Percentiles rank a stretch among this genome's conserved stretches.
Evolutionary conservation across 2,329 filamentous ascomycete species (phyloP).

Genomic region (Penicillium italicum): DNA sequence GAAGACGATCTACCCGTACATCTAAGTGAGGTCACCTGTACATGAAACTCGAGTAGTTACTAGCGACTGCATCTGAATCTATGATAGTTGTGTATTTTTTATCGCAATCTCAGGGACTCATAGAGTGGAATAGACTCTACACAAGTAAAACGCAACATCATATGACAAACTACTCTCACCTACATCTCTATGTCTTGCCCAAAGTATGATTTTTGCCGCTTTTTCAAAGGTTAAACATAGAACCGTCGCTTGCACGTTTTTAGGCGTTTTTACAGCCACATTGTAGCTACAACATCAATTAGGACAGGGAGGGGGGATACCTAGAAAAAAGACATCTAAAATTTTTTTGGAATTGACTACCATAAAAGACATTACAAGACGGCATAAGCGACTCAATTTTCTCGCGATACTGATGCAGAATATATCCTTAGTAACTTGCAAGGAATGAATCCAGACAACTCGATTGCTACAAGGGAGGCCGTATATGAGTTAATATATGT

Average conservation of each 20-base stretch:
- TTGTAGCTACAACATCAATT: too few species aligned
- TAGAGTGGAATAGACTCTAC: background rate
- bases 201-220: too few species aligned
- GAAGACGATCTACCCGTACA: conserved; percentile 32
- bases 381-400: too few species aligned
- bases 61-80: background rate
- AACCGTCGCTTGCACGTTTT: too few species aligned
- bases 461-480: background rate
- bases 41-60: background rate
- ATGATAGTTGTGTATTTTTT: background rate
- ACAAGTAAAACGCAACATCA: background rate
- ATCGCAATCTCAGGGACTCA: background rate
- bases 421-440: background rate
- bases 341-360: too few species aligned
- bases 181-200: too few species aligned
- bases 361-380: too few species aligned
- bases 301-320: too few species aligned
- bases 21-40: background rate
- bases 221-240: too few species aligned
- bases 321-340: too few species aligned
- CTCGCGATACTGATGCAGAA: background rate
- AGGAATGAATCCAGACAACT: background rate
- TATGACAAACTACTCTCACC: background rate
- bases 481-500: background rate
- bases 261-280: too few species aligned